Evolutionary conservation across 169 alveolate genomes (phyloP).

Genomic region (Plasmodium gonderi): DNA sequence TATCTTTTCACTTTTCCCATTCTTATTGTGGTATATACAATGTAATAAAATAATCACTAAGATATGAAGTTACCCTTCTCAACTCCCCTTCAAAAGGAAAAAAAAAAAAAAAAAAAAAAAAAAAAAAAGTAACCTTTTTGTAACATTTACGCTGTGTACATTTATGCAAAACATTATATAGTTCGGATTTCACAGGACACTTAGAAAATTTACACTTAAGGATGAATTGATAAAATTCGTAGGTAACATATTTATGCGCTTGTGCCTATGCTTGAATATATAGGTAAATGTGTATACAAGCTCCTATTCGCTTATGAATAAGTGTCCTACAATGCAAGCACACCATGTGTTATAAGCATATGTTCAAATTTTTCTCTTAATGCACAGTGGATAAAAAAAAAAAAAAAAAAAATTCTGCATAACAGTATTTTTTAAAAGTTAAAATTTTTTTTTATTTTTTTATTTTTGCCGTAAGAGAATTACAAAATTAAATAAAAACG

Average conservation of each 20-base stretch:
- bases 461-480: background rate
- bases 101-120: background rate
- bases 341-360: too few relatives aligned
- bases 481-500: background rate
- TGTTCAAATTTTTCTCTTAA: background rate
- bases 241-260: background rate
- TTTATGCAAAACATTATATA: background rate
- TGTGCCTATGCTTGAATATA: background rate
- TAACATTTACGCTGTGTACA: background rate
- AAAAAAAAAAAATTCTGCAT: constrained; percentile 15
- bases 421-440: background rate
- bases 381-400: constrained; percentile 16
- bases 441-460: background rate
- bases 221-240: background rate
- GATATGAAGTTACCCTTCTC: background rate
- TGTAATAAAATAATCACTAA: background rate
- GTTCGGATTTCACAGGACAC: background rate
- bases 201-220: background rate
- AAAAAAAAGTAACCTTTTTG: background rate
- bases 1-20: background rate
- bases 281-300: constrained; percentile 1
- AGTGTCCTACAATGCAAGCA: background rate
- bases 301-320: background rate
- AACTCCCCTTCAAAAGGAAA: background rate
- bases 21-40: background rate